Evolutionary conservation across 2,329 filamentous ascomycete genomes (phyloP).

Genomic region (Pezicula radicicola): DNA sequence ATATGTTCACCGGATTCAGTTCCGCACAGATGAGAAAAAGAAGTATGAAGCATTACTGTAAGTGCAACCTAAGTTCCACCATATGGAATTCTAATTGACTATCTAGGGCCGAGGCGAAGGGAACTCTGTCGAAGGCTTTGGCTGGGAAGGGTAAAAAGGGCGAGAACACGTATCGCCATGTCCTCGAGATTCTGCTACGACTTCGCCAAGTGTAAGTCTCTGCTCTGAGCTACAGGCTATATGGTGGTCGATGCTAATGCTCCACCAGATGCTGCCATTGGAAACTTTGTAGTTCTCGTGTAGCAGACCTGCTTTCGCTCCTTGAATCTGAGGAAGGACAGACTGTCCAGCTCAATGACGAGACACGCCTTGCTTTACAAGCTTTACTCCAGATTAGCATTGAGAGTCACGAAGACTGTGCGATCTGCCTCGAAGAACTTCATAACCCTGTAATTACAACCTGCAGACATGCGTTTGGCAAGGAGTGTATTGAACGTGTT

Average conservation of each 20-base stretch:
- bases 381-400: slow-evolving; percentile 73
- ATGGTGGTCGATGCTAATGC: background rate
- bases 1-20: slow-evolving; percentile 72
- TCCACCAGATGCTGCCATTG: slow-evolving; percentile 69
- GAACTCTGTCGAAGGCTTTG: slow-evolving; percentile 61
- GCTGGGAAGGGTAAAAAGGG: slow-evolving; percentile 37
- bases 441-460: slow-evolving; percentile 76
- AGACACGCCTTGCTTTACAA: slow-evolving; percentile 71
- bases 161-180: slow-evolving; percentile 62
- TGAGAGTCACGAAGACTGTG: slow-evolving; percentile 78
- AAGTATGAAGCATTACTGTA: slow-evolving; percentile 74
- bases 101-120: slow-evolving; percentile 66
- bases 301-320: slow-evolving; percentile 68
- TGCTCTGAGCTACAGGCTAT: background rate
- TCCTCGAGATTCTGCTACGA: slow-evolving; percentile 79
- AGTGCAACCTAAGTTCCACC: slow-evolving; percentile 25
- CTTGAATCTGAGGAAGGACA: slow-evolving; percentile 57
- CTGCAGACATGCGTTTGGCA: slow-evolving; percentile 80
- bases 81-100: slow-evolving; percentile 17
- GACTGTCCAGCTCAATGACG: slow-evolving; percentile 65
- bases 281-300: slow-evolving; percentile 72
- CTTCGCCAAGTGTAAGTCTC: slow-evolving; percentile 63
- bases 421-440: slow-evolving; percentile 74
- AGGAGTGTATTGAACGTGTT: slow-evolving; percentile 68
- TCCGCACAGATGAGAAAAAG: slow-evolving; percentile 69